Base-by-base conservation (phyloP, 306 rosid genomes). In the Canavalia gladiata region DNA sequence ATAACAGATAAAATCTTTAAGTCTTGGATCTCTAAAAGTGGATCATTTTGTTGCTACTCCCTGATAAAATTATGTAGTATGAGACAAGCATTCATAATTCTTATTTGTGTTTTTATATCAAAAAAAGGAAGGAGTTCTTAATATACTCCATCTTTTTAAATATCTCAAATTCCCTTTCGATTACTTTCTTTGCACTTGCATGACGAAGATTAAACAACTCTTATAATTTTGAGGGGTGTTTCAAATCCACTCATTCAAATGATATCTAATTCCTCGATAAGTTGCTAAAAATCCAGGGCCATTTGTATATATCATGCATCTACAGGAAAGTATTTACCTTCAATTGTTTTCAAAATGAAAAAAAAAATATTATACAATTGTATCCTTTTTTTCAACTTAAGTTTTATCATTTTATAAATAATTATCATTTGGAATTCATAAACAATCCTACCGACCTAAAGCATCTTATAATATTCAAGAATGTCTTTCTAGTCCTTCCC, bases 181-280 rank as follows among this genome's bases (percentile, higher is more conserved):
- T 59, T 31, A 8, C 66, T 30, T 31, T 59, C 66, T 41, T 59
- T 59, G 66, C 13, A 59, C 66, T 30, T 59, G 66, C 7, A 59
- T 31, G 66, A 30, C 39, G 4, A 1, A 58, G 39, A 58, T 58
- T 30, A 29, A 58, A 2, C 39, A 58, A 58, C 39, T 58, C 39
- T 13, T 47, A 7, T 12, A 29, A 59, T 29, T 59, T 59, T 59
- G 29, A 41, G 31, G 39, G 66, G 66, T 59, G 66, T 59, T 31
- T 59, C 66, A 37, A 59, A 47, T 47, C 52, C 52, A 47, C 52
- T 47, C 52, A 47, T 47, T 47, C 0, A 47, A 3, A 47, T 47
- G 52, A 47, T 47, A 47, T 47, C 13, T 47, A 7, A 12, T 47
- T 13, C 52, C 52, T 47, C 52, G 52, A 47, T 47, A 47, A 47